Evolutionary conservation across 129 eudicot species (phyloP).

Genomic region (Flaveria bidentis): DNA sequence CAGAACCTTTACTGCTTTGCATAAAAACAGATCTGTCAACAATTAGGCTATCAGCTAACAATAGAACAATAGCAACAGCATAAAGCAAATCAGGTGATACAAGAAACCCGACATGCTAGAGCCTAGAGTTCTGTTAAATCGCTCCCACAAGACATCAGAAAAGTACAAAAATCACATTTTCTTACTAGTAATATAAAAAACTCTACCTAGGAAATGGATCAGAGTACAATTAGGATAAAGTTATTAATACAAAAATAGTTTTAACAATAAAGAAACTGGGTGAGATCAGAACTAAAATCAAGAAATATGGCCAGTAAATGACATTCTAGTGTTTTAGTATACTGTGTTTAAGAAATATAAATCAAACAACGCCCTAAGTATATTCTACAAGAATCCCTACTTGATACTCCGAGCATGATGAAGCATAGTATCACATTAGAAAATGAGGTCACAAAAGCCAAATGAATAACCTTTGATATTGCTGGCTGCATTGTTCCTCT

Average conservation of each 20-base stretch:
- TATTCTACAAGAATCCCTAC: background rate
- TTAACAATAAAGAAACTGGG: constrained; percentile 3
- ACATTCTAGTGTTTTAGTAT: background rate
- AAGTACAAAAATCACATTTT: background rate
- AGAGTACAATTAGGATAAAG: background rate
- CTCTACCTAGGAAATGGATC: constrained; percentile 2
- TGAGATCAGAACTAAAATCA: background rate
- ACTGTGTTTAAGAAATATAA: background rate
- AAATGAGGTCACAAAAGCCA: constrained; percentile 17
- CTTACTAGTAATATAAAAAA: background rate
- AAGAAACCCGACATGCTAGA: background rate
- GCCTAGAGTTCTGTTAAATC: constrained; percentile 3
- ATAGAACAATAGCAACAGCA: constrained; percentile 5
- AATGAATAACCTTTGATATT: constrained; percentile 66
- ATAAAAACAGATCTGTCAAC: constrained; percentile 12
- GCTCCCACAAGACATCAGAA: background rate
- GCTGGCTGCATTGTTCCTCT: constrained; percentile 98
- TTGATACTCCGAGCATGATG: constrained; percentile 6
- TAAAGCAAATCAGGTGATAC: background rate
- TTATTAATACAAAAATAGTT: constrained; percentile 2
- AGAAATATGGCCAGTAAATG: background rate
- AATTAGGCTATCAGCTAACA: constrained; percentile 8
- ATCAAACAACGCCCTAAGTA: constrained; percentile 12
- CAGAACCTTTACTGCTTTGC: constrained; percentile 4
- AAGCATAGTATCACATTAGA: constrained; percentile 6